Conservation (phyloP, 2,329 filamentous ascomycete species). For the Verticillium klebahnii region DNA sequence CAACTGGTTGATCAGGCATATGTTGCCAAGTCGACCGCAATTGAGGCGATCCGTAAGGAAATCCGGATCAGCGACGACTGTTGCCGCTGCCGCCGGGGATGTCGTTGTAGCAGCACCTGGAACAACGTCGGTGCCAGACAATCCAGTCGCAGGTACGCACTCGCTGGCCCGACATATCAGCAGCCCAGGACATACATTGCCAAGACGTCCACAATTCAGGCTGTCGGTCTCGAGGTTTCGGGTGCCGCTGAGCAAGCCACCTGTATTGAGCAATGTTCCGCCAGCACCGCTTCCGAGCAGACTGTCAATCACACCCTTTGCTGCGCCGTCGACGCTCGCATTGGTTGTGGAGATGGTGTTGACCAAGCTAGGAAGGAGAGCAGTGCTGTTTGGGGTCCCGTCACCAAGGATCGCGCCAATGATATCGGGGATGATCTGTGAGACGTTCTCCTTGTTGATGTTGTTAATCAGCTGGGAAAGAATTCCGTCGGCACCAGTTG, state of each 20-base stretch:
- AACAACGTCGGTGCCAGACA: neutral
- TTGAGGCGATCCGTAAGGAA: neutral
- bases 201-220: neutral
- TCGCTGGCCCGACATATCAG: neutral
- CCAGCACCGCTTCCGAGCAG: neutral
- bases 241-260: neutral
- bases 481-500: neutral
- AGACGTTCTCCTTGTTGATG: slow-evolving; percentile 1
- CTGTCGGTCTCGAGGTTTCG: neutral
- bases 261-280: neutral
- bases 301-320: neutral
- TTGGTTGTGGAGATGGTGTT: neutral
- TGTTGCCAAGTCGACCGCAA: slow-evolving; percentile 1
- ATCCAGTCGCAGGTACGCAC: neutral
- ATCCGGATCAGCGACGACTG: neutral
- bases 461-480: neutral
- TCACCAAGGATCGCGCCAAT: neutral
- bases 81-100: neutral
- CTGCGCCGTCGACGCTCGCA: neutral
- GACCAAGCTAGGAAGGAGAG: neutral
- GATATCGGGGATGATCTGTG: neutral
- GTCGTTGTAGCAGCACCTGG: neutral
- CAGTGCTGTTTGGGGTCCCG: neutral
- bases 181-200: neutral
- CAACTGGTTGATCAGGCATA: neutral